phyloP scores from a whole-genome alignment of 2,329 filamentous ascomycete genomes.

The Penicillium brevicompactum region DNA sequence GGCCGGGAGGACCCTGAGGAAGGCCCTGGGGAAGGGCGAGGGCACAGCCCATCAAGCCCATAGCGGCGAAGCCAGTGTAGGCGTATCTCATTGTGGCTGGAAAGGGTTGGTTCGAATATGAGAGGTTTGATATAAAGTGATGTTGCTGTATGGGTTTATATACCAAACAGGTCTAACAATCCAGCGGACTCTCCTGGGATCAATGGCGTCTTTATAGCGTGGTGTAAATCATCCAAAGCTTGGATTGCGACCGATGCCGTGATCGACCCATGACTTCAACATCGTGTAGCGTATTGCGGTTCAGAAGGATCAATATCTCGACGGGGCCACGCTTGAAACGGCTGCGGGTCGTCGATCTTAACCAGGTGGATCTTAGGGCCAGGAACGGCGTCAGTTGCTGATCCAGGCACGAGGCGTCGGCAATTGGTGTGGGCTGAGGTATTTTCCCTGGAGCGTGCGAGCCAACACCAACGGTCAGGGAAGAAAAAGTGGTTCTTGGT shows the following conservation, averaged over 20 bases:
- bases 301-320: constrained; percentile 3
- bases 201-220: constrained; percentile 16
- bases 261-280: constrained; percentile 21
- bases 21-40: constrained; percentile 20
- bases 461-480: constrained; percentile 1
- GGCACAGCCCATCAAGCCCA: constrained; percentile 27
- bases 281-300: constrained; percentile 2
- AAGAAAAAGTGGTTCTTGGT: constrained; percentile 2
- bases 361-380: constrained; percentile 1
- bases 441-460: constrained; percentile 8
- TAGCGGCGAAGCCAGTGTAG: constrained; percentile 16
- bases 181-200: background rate
- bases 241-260: constrained; percentile 7
- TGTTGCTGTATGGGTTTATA: background rate
- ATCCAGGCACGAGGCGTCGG: background rate
- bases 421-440: constrained; percentile 4
- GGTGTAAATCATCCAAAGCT: background rate
- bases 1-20: background rate
- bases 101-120: background rate
- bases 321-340: background rate
- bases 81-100: constrained; percentile 23
- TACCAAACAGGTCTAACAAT: constrained; percentile 4
- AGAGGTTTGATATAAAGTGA: background rate
- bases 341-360: constrained; percentile 16
- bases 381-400: background rate